These are phyloP conservation scores for Fragaria vesca DNA, from an alignment of 306 rosid species.

Conservation along the genomic window DNA sequence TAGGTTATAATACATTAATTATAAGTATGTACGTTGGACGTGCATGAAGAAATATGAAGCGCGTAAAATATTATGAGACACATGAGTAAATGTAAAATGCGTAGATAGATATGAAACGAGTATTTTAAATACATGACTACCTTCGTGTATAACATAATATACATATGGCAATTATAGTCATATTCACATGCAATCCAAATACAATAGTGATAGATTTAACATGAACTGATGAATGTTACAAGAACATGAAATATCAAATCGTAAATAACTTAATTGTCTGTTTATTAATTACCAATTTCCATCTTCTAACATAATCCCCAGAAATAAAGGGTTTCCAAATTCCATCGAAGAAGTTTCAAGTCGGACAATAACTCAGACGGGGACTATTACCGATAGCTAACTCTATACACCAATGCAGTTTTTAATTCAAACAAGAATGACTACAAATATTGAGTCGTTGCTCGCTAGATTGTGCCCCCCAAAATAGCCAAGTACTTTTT, in stretches of 20 bases:
- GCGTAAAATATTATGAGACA: too few relatives aligned
- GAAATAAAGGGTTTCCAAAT: background rate
- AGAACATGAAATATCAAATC: too few relatives aligned
- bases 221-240: too few relatives aligned
- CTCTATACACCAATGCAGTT: background rate
- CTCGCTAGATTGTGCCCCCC: background rate
- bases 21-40: too few relatives aligned
- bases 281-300: background rate
- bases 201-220: too few relatives aligned
- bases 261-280: background rate
- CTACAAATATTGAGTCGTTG: background rate
- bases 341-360: background rate
- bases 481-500: background rate
- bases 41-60: too few relatives aligned
- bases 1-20: too few relatives aligned
- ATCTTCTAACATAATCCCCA: background rate
- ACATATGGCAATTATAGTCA: too few relatives aligned
- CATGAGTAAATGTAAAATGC: background rate
- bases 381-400: background rate
- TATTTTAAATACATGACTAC: too few relatives aligned
- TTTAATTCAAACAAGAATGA: background rate
- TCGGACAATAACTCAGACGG: background rate
- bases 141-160: background rate
- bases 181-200: too few relatives aligned
- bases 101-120: background rate